Percentiles rank a stretch among this genome's conserved stretches.
phyloP scores from a whole-genome alignment of 2,329 filamentous ascomycete genomes.

The Talaromyces amestolkiae region DNA sequence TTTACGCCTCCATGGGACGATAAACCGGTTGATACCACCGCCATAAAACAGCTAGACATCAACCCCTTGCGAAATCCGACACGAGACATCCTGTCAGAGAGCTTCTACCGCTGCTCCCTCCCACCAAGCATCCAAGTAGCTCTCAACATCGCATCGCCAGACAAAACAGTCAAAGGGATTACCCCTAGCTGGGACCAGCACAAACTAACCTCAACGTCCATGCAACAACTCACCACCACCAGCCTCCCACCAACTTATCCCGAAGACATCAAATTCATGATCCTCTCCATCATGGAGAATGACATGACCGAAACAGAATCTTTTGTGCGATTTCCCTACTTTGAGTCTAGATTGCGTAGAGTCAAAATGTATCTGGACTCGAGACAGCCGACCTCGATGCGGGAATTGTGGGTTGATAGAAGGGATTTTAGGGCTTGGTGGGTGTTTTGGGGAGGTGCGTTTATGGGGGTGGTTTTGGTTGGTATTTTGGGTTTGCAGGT shows the following conservation, averaged over 20 bases:
- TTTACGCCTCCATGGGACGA: background rate
- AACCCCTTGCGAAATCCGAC: background rate
- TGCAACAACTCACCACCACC: background rate
- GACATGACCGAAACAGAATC: background rate
- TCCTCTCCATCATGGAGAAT: constrained; percentile 1
- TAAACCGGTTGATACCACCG: background rate
- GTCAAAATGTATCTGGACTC: constrained; percentile 14
- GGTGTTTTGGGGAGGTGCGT: constrained; percentile 7
- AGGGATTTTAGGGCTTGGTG: constrained; percentile 17
- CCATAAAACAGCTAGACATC: background rate
- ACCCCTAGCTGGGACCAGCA: background rate
- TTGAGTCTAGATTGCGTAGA: constrained; percentile 8
- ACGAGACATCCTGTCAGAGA: constrained; percentile 10
- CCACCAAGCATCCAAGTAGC: constrained; percentile 10
- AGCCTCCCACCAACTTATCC: constrained; percentile 4
- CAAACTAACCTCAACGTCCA: constrained; percentile 1
- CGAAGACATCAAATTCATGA: constrained; percentile 16
- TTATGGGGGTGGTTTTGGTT: background rate
- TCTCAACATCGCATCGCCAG: background rate
- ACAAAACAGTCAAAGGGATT: background rate
- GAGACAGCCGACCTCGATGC: background rate
- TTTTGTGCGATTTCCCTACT: constrained; percentile 14
- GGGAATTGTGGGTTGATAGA: constrained; percentile 14
- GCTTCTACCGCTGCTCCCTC: constrained; percentile 12
- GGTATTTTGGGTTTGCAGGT: background rate